These are phyloP conservation scores for Chlorella variabilis DNA, from an alignment of 163 green algal genomes.

Conservation along the genomic window DNA sequence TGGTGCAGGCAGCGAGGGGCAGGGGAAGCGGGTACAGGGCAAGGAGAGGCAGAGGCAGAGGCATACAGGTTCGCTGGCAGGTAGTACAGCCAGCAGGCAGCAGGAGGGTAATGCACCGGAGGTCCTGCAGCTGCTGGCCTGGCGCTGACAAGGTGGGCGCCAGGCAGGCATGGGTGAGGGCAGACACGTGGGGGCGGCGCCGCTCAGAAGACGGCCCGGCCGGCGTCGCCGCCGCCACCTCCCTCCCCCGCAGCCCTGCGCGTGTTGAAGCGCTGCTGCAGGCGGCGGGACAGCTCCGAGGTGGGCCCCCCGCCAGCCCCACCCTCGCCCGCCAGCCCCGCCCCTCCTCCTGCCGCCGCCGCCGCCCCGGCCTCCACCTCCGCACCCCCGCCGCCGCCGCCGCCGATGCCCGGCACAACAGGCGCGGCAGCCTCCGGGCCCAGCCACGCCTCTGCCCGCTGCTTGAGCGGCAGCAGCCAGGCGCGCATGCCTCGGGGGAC, in stretches of 20 bases:
- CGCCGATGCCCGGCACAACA: neutral
- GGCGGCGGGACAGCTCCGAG: neutral
- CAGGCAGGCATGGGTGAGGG: no score
- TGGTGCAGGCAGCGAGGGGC: no score
- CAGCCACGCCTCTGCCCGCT: constrained; percentile 27
- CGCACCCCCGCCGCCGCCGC: neutral
- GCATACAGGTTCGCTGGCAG: no score
- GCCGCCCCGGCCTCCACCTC: neutral
- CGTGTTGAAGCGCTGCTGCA: constrained; percentile 17
- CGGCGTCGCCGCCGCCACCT: neutral
- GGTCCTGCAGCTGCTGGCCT: no score
- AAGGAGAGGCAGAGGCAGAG: no score
- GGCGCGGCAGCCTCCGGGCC: neutral
- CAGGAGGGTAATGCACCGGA: no score
- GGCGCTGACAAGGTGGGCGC: no score
- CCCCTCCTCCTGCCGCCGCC: neutral
- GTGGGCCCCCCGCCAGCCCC: neutral
- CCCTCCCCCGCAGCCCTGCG: neutral
- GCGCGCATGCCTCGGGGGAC: neutral
- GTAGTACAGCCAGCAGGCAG: no score
- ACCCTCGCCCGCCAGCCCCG: neutral
- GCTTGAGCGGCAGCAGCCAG: constrained; percentile 39
- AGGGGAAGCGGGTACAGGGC: no score
- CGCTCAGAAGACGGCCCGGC: neutral
- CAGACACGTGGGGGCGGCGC: no score